Base-by-base conservation (phyloP, 2,329 filamentous ascomycete species). In the Samsoniella hepiali region DNA sequence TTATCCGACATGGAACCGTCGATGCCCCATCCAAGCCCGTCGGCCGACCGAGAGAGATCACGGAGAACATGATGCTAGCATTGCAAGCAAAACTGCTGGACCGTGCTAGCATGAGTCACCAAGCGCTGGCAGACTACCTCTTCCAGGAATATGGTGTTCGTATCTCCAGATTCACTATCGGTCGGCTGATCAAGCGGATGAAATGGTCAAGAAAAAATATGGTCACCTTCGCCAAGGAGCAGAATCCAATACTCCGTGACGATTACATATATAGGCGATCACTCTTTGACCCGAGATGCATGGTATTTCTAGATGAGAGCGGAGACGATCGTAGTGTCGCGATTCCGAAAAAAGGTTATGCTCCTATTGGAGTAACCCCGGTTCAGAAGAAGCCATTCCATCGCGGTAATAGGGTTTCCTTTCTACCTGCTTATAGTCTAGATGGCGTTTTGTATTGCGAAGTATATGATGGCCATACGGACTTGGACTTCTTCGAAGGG, bases 21-120 rank as follows among this genome's bases (percentile, higher is more conserved):
- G 59, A 66, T 36, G 58, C 63, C 15, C 56, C 63, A 34, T 49
- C 51, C 10, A 66, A 66, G 31, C 22, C 59, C 29, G 15, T 40
- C 59, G 60, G 63, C 47, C 63, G 63, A 49, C 63, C 53, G 13
- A 67, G 58, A 58, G 49, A 65, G 54, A 45, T 68, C 22, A 68
- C 61, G n/a, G 64, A 68, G 36, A 65, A 67, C 27, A 68, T 68
- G 58, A 54, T 44, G 34, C 62, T 67, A 11, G 63, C 62, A 38
- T 59, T 66, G 31, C 34, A 65, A 54, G 27, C 53, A 36, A 59
- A 65, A 5, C 57, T 67, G 15, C 38, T 58, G 32, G 2, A 54
- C 7, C 32, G 64, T 47, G 57, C 66, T 58, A 40, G 50, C 32
- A 65, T 64, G 44, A 66, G 65, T 54, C 51, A 66, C 47, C 47